A percentile compares a stretch with the other conserved stretches of the same genome.
phyloP scores from a whole-genome alignment of 2,329 filamentous ascomycete species.

The Mollisia scopiformis region DNA sequence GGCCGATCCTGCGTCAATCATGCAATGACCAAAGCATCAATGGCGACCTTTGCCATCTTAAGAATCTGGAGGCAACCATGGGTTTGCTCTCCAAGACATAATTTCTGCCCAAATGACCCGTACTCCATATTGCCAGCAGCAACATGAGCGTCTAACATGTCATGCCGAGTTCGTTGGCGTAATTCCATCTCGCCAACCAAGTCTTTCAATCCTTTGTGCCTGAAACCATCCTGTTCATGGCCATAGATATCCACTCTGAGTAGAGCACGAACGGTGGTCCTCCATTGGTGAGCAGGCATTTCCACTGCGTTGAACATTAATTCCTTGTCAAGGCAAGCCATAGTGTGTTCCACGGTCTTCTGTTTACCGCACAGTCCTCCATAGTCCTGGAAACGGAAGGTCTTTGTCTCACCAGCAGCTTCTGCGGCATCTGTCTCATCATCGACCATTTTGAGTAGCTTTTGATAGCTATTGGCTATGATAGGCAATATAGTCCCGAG shows the following conservation, averaged over 20 bases:
- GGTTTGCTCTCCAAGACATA: slow-evolving; percentile 40
- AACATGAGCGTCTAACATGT: slow-evolving; percentile 49
- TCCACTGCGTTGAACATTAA: slow-evolving; percentile 44
- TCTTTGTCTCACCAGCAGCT: slow-evolving; percentile 41
- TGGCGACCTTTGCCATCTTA: slow-evolving; percentile 54
- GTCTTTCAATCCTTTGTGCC: slow-evolving; percentile 55
- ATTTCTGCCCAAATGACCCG: slow-evolving; percentile 28
- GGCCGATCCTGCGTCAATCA: neutral
- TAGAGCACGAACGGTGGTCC: slow-evolving; percentile 54
- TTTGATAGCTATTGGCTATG: slow-evolving; percentile 59
- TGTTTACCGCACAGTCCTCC: slow-evolving; percentile 30
- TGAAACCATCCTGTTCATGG: slow-evolving; percentile 34
- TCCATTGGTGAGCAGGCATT: slow-evolving; percentile 58
- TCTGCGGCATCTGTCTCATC: slow-evolving; percentile 50
- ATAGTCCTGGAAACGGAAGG: slow-evolving; percentile 33
- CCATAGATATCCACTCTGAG: slow-evolving; percentile 63
- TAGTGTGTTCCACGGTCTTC: slow-evolving; percentile 9
- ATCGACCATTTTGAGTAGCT: slow-evolving; percentile 58
- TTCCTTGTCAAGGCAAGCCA: slow-evolving; percentile 24
- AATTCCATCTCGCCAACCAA: slow-evolving; percentile 57
- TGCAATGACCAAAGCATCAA: slow-evolving; percentile 58
- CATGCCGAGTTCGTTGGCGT: slow-evolving; percentile 51
- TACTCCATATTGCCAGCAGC: slow-evolving; percentile 24
- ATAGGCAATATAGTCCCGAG: slow-evolving; percentile 60
- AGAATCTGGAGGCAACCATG: slow-evolving; percentile 55